phyloP scores from a whole-genome alignment of 805 yeast genomes.

The Grigorovia humatica region DNA sequence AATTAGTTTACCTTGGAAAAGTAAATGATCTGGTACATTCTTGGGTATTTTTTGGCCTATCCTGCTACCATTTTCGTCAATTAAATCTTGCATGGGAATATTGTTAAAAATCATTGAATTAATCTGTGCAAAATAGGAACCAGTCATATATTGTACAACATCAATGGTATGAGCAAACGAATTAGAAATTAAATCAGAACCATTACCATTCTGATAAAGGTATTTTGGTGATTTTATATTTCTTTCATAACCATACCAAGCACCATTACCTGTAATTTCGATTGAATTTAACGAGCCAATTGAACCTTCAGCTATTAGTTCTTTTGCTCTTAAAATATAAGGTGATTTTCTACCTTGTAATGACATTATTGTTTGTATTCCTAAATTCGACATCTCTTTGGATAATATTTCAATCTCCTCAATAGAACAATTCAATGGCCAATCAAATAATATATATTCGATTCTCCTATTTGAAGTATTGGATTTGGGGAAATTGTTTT shows the following conservation, averaged over 20 bases:
- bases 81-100: slow-evolving; percentile 10
- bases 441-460: slow-evolving; percentile 13
- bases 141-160: slow-evolving; percentile 13
- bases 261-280: slow-evolving; percentile 14
- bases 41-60: slow-evolving; percentile 7
- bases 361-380: slow-evolving; percentile 13
- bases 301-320: slow-evolving; percentile 12
- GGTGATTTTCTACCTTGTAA: slow-evolving; percentile 18
- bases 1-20: slow-evolving; percentile 13
- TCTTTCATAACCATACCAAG: slow-evolving; percentile 17
- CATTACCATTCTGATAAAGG: slow-evolving; percentile 11
- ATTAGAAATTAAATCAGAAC: slow-evolving; percentile 10
- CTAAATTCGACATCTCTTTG: slow-evolving; percentile 6
- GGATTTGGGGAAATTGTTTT: background rate
- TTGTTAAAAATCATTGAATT: slow-evolving; percentile 14
- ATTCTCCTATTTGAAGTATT: background rate
- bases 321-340: slow-evolving; percentile 14
- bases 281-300: slow-evolving; percentile 16
- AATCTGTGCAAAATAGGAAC: slow-evolving; percentile 11
- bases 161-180: slow-evolving; percentile 19
- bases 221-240: slow-evolving; percentile 11
- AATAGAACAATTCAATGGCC: slow-evolving; percentile 12
- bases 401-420: slow-evolving; percentile 10
- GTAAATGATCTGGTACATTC: slow-evolving; percentile 15
- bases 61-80: slow-evolving; percentile 11